These are phyloP conservation scores for Pouteria campechiana DNA, from an alignment of 179 eudicot genomes.

Conservation along the genomic window DNA sequence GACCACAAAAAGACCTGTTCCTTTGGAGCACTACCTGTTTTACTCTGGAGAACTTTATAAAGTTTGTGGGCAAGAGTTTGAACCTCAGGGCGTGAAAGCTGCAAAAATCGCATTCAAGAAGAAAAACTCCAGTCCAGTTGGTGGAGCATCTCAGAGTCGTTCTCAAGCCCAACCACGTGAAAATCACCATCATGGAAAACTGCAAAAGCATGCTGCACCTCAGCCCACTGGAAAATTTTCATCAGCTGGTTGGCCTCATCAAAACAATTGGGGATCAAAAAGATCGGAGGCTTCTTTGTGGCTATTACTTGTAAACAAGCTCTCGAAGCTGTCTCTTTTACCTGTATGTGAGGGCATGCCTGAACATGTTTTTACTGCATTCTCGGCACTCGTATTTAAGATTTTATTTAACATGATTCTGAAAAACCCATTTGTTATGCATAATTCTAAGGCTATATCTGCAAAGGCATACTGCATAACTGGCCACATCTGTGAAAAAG, in stretches of 20 bases:
- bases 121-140: constrained; percentile 34
- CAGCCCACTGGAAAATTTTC: constrained; percentile 30
- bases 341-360: constrained; percentile 71
- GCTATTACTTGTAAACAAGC: constrained; percentile 77
- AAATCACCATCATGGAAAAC: constrained; percentile 41
- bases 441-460: no score
- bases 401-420: no score
- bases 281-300: constrained; percentile 74
- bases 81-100: constrained; percentile 67
- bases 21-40: constrained; percentile 90
- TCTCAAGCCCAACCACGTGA: constrained; percentile 47
- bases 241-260: constrained; percentile 37
- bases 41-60: constrained; percentile 83
- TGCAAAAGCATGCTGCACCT: constrained; percentile 60
- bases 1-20: constrained; percentile 97
- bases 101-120: constrained; percentile 73
- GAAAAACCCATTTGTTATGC: no score
- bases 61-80: constrained; percentile 78
- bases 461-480: no score
- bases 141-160: constrained; percentile 40
- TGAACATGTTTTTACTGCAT: no score
- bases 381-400: no score
- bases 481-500: no score
- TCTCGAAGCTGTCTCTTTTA: constrained; percentile 60
- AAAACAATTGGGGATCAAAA: constrained; percentile 35